A percentile compares a stretch with the other conserved stretches of the same genome.
Conservation (phyloP, 768 basidiomycete species). For the Boletus huronensis region DNA sequence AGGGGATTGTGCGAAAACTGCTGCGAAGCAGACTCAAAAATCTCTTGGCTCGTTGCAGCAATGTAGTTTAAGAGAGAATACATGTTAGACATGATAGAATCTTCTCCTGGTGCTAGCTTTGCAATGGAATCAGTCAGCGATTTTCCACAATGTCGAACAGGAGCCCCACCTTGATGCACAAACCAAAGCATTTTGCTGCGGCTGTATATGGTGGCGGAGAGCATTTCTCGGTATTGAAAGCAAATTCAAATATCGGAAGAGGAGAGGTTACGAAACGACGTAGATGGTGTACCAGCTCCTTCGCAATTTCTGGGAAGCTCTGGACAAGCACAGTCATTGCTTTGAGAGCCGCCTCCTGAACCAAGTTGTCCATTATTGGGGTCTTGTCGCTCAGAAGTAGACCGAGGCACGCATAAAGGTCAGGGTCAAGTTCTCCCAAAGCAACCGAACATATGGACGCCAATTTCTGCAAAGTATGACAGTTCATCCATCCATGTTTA, state of each 20-base stretch:
- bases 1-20: constrained; percentile 42
- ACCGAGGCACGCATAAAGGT: constrained; percentile 65
- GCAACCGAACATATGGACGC: constrained; percentile 79
- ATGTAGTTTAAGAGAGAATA: constrained; percentile 95
- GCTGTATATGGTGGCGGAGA: constrained; percentile 77
- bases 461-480: constrained; percentile 58
- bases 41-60: constrained; percentile 77
- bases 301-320: constrained; percentile 81
- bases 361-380: constrained; percentile 75
- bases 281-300: constrained; percentile 70
- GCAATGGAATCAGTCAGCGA: constrained; percentile 5
- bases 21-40: constrained; percentile 49
- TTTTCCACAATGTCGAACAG: neutral
- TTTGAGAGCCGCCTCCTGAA: constrained; percentile 88
- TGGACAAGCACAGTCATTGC: constrained; percentile 80
- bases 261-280: constrained; percentile 88
- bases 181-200: constrained; percentile 85
- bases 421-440: constrained; percentile 60
- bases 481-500: neutral
- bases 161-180: constrained; percentile 72
- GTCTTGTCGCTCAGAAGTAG: constrained; percentile 78
- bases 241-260: constrained; percentile 82
- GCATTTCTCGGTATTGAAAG: constrained; percentile 68
- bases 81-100: constrained; percentile 91
- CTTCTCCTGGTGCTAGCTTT: constrained; percentile 81